Base-by-base conservation (phyloP, 1,284 basidiomycete genomes). In the Takashimella koratensis region DNA sequence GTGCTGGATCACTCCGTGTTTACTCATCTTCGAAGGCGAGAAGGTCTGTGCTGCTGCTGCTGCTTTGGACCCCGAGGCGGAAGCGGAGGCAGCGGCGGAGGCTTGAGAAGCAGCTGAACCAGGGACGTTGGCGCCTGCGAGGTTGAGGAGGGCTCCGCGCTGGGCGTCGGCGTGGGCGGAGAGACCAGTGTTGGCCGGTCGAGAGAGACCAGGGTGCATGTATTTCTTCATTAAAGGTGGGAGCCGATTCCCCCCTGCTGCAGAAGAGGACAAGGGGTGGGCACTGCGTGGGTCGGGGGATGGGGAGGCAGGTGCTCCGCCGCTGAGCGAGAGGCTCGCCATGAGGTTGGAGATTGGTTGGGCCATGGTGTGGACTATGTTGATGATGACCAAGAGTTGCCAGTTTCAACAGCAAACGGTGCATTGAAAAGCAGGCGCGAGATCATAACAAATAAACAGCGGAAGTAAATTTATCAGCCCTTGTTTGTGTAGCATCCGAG, bases 161-260 rank as follows among this genome's bases (percentile, higher is more conserved):
- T 64, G 59, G 1, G 69, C 57, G 25, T 68, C 62, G 6, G 53
- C 54, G 42, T 45, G 46, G 40, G 59, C 54, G n/a, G 62, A 57
- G 3, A 73, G 63, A 5, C 66, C 73, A 5, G 67, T 64, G 51
- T 75, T 72, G 5, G 70, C 63, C 1, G 71, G 70, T 27, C 74
- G 60, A 16, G 67, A 62, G 3, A 74, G 59, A 4, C 62, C 64
- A 1, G 74, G 72, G 52, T 76, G 74, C 73, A 75, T 75, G 58
- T 74, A 76, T 53, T 74, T 74, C 54, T 75, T 76, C 58, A 76
- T 58, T n/a, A 73, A 63, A 1, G 67, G 67, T 1, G 73, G 71
- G n/a, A 75, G 60, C 24, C 74, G 66, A 48, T 72, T 66, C 8
- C 47, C 54, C 5, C 20, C 24, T 6, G 25, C 26, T 30, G 24